Evolutionary conservation across 2,329 filamentous ascomycete genomes (phyloP).

Genomic region (Periconia sp.): DNA sequence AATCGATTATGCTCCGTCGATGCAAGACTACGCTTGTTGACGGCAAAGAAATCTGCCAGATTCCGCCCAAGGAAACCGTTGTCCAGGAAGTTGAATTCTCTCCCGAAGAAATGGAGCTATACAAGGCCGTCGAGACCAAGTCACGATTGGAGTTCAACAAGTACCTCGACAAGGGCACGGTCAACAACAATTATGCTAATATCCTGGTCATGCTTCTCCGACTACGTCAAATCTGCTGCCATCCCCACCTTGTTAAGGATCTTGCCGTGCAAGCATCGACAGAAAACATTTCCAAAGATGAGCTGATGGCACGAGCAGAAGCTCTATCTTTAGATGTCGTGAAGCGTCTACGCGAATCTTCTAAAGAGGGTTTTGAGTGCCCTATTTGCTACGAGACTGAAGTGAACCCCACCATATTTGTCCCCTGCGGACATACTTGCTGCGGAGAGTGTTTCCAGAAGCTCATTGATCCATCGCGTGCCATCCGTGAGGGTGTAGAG

Average conservation of each 20-base stretch:
- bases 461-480: slow-evolving; percentile 63
- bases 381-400: slow-evolving; percentile 79
- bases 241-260: slow-evolving; percentile 71
- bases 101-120: slow-evolving; percentile 66
- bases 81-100: slow-evolving; percentile 66
- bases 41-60: slow-evolving; percentile 71
- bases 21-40: slow-evolving; percentile 80
- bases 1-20: slow-evolving; percentile 78
- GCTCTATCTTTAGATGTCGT: slow-evolving; percentile 63
- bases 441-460: slow-evolving; percentile 76
- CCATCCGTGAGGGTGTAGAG: slow-evolving; percentile 59
- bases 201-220: slow-evolving; percentile 78
- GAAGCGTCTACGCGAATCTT: slow-evolving; percentile 59
- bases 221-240: slow-evolving; percentile 79
- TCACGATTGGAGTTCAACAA: slow-evolving; percentile 74
- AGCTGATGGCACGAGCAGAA: slow-evolving; percentile 65
- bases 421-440: slow-evolving; percentile 80
- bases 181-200: slow-evolving; percentile 74
- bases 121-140: slow-evolving; percentile 65
- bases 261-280: slow-evolving; percentile 66
- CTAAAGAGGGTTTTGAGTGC: slow-evolving; percentile 68
- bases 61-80: slow-evolving; percentile 61
- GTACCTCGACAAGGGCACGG: slow-evolving; percentile 68
- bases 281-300: slow-evolving; percentile 54
- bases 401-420: slow-evolving; percentile 73